Base-by-base conservation (phyloP, 2,329 filamentous ascomycete species). In the Trichoderma harzianum region DNA sequence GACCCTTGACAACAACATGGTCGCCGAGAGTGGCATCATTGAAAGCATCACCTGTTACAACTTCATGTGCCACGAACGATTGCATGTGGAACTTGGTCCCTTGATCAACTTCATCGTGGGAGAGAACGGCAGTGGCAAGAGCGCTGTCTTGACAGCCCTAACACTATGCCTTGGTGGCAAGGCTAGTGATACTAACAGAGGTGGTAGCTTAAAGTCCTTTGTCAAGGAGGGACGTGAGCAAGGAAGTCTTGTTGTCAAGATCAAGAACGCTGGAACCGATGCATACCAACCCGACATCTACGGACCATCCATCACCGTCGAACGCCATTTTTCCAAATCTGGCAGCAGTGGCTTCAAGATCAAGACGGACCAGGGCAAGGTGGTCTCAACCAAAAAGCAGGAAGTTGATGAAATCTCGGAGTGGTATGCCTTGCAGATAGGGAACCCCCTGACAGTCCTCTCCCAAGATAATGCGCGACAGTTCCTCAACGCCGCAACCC, bases 21-120 rank as follows among this genome's bases (percentile, higher is more conserved):
- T 92, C 1, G 91, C 93, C 0, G 92, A 97, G 51, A 91, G 93
- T 76, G 95, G 94, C 1, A 95, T 98, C 69, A 92, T 98, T 61
- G 92, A 97, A 80, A 91, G 91, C 74, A 92, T 98, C 70, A 92
- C 90, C 47, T 97, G 94, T 80, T 88, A 90, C 76, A 98, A 98
- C 80, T 98, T 98, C 82, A 98, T 98, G 96, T 98, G 95, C 78
- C 96, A 99, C 80, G 86, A 90, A 58, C 90, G 91, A 70, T 87
- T 98, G 21, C 89, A 92, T 57, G 92, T 97, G 72, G 88, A 92
- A 71, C 86, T 99, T n/a, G 96, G 96, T 0, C 96, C 96, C 0
- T 85, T 98, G 47, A 97, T 99, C 81, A 99, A 99, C 82, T 99
- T 99, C 82, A 95, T 99, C 73, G 95, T 98, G 70, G 96, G 96